Base-by-base conservation (phyloP, 768 basidiomycete species). In the Kwoniella botswanensis region DNA sequence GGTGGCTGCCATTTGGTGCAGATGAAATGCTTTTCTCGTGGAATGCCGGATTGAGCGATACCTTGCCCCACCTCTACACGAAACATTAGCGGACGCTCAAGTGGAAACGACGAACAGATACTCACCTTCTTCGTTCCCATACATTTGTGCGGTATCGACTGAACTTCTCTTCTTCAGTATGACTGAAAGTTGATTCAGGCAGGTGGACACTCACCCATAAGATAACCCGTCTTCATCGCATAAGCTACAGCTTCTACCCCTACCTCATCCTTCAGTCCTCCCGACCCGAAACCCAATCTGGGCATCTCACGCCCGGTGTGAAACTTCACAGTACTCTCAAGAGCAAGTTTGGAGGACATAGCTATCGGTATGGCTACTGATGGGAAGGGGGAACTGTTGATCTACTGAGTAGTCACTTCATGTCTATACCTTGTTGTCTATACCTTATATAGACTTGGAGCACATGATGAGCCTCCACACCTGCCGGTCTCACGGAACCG, bases 41-140 rank as follows among this genome's bases (percentile, higher is more conserved):
- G 24, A 2, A 65, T 46, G 2, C 56, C 43, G 17, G 68, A 70
- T 13, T 53, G 26, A 17, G 61, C 60, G 29, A 64, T 44, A 35
- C 68, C 68, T 18, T 63, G 41, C 0, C 56, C 63, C 13, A 70
- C 68, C 63, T 70, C 68, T 69, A n/a, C 12, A 21, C 43, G 35
- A 24, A 35, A 15, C 3, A 57, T 57, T 52, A 18, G 18, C 22
- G 63, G 21, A 53, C 42, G 21, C 6, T 0, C 6, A 35, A 35
- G 35, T 54, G 6, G 50, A n/a, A n/a, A 50, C 18, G 24, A 60
- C 26, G 24, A n/a, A 3, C 58, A 62, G 3, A n/a, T 17, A 71
- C 78, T 53, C 43, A 79, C 80, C 69, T 17, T 82, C 67, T 59
- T 82, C 80, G 46, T 79, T 81, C 21, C 69, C 67, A 60, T 76